Base-by-base conservation (phyloP, 352 stramenopile species). In the Phytopythium boreale region DNA sequence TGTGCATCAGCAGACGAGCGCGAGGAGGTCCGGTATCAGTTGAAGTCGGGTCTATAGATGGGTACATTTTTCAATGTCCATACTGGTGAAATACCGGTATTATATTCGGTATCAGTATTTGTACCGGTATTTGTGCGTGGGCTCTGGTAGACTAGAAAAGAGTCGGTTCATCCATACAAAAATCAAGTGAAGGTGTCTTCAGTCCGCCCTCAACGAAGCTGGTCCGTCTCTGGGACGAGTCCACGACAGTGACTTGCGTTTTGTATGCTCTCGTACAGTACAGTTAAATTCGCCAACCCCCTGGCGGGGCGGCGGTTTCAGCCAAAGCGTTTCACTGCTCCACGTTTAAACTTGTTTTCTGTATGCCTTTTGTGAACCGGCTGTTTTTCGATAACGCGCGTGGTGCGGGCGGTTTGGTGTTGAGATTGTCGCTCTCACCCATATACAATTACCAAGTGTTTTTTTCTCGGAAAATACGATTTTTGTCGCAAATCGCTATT, bases 341-440 rank as follows among this genome's bases (percentile, higher is more conserved):
- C n/a, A n/a, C 29, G 12, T 20, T 36, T 22, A 9, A 4, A 43
- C 27, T 37, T 43, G 20, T 9, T 34, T 53, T 36, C 8, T 36
- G 31, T 36, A 36, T 36, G 3, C 31, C 31, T 36, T 57, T 57
- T 41, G 50, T 41, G 50, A 3, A 27, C 51, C 51, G 29, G 51
- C 51, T 58, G 51, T 58, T 58, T 58, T 58, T 58, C 51, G 29
- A 19, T 20, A 43, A 58, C 51, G 9, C 26, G 50, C 14, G 20
- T 24, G 24, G 14, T 24, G 7, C 11, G 0, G 19, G 17, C 9
- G 37, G 37, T 19, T 22, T 4, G 26, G 14, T 22, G n/a, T 36
- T 7, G n/a, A 57, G 34, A 52, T 1, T 24, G 46, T 15, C 7
- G 6, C 22, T 22, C n/a, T 26, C 50, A 17, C 7, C 6, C 31